Base-by-base conservation (phyloP, 495 filamentous ascomycete species). In the Daldinia childiae region DNA sequence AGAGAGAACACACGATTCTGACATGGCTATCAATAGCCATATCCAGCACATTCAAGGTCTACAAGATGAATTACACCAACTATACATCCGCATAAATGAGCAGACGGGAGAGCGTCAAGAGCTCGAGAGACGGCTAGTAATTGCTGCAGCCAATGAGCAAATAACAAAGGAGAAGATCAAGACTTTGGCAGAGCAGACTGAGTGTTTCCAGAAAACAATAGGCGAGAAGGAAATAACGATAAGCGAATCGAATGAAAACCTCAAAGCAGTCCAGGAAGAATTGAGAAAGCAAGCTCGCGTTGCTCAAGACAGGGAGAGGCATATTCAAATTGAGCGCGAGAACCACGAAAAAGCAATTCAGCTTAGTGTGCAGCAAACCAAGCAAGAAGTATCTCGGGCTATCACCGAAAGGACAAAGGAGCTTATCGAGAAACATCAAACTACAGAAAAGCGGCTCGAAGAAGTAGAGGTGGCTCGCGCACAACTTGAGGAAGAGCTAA, bases 41-140 rank as follows among this genome's bases (percentile, higher is more conserved):
- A 34, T 48, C 9, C 59, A 41, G 6, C 67, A 76, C 24, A 58
- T 75, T 36, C 70, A 77, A 11, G 30, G 39, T 9, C 56, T 77
- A 6, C 70, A 74, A 52, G 54, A 67, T 27, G 74, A 81, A 11
- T 26, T 80, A 41, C 12, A 62, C 2, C 62, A 70, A 29, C 70
- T 61, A 62, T 48, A 57, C 36, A 60, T 50, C 36, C 59, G 63
- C 11, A 52, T 73, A 9, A 58, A 41, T 8, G 51, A 65, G 14
- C 70, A 76, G 34, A 58, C 14, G 11, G 32, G 62, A 32, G 71
- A 76, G 39, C 69, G 69, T 12, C 34, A 59, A 29, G 43, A 57
- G 3, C 69, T 69, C 11, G n/a, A 55, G 24, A 50, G 4, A 1
- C 41, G 17, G 0, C 38, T 69, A 4, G 38, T 48, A 39, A 41